Evolutionary conservation across 1,139 yeast genomes (phyloP).

Genomic region (Candida anutae): DNA sequence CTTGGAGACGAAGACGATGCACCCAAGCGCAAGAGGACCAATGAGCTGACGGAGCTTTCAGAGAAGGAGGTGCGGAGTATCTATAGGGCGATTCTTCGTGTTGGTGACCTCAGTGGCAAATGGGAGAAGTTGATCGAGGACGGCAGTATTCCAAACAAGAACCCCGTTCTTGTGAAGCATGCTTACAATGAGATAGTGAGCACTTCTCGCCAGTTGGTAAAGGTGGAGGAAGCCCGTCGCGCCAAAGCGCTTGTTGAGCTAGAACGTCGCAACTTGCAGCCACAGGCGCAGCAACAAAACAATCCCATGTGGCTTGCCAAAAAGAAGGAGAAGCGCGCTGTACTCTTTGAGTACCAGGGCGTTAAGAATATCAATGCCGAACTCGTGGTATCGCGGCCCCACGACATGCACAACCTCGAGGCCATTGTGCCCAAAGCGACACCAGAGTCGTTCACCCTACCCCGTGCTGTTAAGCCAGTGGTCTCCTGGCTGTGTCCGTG

Average conservation of each 20-base stretch:
- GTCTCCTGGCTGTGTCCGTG: slow-evolving; percentile 90
- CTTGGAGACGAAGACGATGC: slow-evolving; percentile 29
- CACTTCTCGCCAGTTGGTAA: slow-evolving; percentile 54
- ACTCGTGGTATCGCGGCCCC: slow-evolving; percentile 71
- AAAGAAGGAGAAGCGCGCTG: slow-evolving; percentile 79
- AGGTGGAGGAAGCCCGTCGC: slow-evolving; percentile 62
- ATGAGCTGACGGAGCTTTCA: slow-evolving; percentile 47
- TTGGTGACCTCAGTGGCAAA: slow-evolving; percentile 73
- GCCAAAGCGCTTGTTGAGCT: slow-evolving; percentile 21
- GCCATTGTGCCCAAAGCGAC: slow-evolving; percentile 51
- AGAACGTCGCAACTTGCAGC: slow-evolving; percentile 56
- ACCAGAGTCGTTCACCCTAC: slow-evolving; percentile 51
- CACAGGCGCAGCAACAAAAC: slow-evolving; percentile 26
- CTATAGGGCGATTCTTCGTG: slow-evolving; percentile 72
- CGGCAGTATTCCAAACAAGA: slow-evolving; percentile 80
- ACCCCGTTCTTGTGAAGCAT: slow-evolving; percentile 72
- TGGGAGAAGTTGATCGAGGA: slow-evolving; percentile 89
- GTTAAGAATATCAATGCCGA: slow-evolving; percentile 92
- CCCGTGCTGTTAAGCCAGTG: slow-evolving; percentile 66
- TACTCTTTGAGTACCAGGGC: slow-evolving; percentile 80
- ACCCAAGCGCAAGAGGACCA: slow-evolving; percentile 20
- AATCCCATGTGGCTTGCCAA: slow-evolving; percentile 45
- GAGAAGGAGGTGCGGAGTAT: slow-evolving; percentile 86
- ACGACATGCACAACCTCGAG: slow-evolving; percentile 64
- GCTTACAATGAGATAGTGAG: slow-evolving; percentile 66